Evolutionary conservation across 768 basidiomycete genomes (phyloP).

Genomic region (Rhizopogon vulgaris): DNA sequence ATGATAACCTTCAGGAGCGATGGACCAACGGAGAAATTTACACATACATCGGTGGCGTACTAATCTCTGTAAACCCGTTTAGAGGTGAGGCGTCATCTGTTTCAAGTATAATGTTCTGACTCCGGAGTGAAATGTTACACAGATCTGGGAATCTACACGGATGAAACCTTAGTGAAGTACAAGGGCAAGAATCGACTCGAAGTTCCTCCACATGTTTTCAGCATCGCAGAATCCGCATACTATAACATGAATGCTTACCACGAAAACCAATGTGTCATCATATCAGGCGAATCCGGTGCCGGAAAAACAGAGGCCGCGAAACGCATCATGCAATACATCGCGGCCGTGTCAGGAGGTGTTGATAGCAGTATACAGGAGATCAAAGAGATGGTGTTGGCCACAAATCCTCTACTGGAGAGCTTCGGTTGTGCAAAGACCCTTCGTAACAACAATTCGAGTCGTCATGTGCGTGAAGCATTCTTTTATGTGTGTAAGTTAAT

Average conservation of each 20-base stretch:
- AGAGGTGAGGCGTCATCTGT: conserved; percentile 45
- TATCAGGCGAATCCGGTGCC: conserved; percentile 97
- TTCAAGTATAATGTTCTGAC: conserved; percentile 1
- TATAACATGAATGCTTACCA: conserved; percentile 99
- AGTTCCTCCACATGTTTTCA: conserved; percentile 96
- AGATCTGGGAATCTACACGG: conserved; percentile 99
- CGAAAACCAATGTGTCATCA: conserved; percentile 99
- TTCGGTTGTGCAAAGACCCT: conserved; percentile 99
- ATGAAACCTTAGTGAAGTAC: conserved; percentile 78
- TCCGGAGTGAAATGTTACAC: conserved; percentile 4
- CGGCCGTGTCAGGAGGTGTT: conserved; percentile 86
- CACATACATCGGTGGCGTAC: conserved; percentile 96
- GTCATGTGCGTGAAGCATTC: conserved; percentile 67
- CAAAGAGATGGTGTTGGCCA: conserved; percentile 99
- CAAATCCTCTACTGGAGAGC: conserved; percentile 94
- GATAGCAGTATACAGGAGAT: conserved; percentile 94
- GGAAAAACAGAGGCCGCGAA: conserved; percentile 99
- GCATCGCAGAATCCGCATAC: conserved; percentile 94
- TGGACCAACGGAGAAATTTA: conserved; percentile 96
- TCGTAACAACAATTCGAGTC: conserved; percentile 97
- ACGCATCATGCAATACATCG: conserved; percentile 99
- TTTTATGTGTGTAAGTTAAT: neutral
- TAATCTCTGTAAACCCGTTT: conserved; percentile 99
- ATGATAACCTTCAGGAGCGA: conserved; percentile 95
- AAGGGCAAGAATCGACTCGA: conserved; percentile 97